phyloP scores from a whole-genome alignment of 2,329 filamentous ascomycete species.

The Calonectria pseudoreteaudii region DNA sequence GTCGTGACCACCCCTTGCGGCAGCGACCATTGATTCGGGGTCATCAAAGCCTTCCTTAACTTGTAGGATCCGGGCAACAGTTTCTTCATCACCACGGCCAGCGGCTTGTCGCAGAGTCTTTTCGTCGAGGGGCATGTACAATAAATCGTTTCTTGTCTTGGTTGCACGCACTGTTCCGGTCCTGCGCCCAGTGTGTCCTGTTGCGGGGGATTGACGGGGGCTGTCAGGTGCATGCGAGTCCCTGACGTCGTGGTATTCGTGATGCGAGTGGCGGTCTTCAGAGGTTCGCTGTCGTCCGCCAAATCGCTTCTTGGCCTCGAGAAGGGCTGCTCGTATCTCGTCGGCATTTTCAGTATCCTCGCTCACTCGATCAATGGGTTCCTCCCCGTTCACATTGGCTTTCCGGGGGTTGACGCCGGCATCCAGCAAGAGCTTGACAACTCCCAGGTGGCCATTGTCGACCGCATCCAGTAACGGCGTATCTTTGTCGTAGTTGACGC shows the following conservation, averaged over 20 bases:
- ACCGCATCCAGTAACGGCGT: slow-evolving; percentile 96
- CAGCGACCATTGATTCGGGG: slow-evolving; percentile 88
- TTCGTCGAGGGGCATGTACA: slow-evolving; percentile 73
- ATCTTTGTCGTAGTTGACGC: slow-evolving; percentile 83
- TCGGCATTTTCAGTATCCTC: slow-evolving; percentile 81
- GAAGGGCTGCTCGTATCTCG: slow-evolving; percentile 78
- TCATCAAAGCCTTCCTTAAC: slow-evolving; percentile 75
- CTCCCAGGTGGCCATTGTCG: slow-evolving; percentile 91
- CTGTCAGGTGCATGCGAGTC: slow-evolving; percentile 69
- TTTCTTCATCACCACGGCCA: slow-evolving; percentile 71
- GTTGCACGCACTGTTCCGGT: slow-evolving; percentile 68
- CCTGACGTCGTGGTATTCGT: slow-evolving; percentile 59
- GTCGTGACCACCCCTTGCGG: slow-evolving; percentile 91
- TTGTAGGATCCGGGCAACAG: slow-evolving; percentile 70
- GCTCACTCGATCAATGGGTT: slow-evolving; percentile 86
- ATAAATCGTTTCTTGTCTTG: slow-evolving; percentile 72
- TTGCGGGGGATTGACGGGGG: slow-evolving; percentile 67
- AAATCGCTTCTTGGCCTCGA: slow-evolving; percentile 68
- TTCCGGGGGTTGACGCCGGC: slow-evolving; percentile 93
- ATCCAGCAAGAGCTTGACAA: slow-evolving; percentile 85
- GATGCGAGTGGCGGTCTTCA: slow-evolving; percentile 65
- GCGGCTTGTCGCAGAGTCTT: slow-evolving; percentile 72
- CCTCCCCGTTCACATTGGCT: slow-evolving; percentile 91
- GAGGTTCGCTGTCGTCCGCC: slow-evolving; percentile 67
- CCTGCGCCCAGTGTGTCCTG: slow-evolving; percentile 58